These are phyloP conservation scores for Irpex sp. DNA, from an alignment of 1,284 basidiomycete species.

Conservation along the genomic window DNA sequence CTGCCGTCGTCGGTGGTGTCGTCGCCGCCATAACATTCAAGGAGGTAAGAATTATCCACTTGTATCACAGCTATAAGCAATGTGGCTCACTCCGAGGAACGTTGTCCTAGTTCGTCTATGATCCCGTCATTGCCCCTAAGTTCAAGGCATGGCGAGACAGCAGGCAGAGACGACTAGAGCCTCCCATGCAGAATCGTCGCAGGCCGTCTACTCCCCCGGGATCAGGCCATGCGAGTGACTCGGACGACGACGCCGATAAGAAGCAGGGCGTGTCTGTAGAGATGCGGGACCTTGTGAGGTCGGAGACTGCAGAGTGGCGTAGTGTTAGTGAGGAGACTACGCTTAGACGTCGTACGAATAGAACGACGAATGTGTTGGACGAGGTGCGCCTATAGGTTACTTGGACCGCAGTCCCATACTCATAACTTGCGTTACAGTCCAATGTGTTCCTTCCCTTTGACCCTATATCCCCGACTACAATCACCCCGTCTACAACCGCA, in stretches of 20 bases:
- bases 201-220: not conserved
- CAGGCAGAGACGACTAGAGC: constrained; percentile 15
- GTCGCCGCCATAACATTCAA: constrained; percentile 27
- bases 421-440: constrained; percentile 25
- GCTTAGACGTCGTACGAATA: constrained; percentile 30
- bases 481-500: constrained; percentile 38
- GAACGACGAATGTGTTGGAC: constrained; percentile 29
- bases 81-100: not conserved
- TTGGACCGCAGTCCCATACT: too few species aligned
- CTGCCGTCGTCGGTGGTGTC: constrained; percentile 19
- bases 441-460: constrained; percentile 38
- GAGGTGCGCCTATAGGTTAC: constrained; percentile 33
- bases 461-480: constrained; percentile 43
- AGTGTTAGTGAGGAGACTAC: constrained; percentile 28
- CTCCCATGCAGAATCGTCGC: not conserved
- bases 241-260: constrained; percentile 12
- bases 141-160: constrained; percentile 47
- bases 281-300: constrained; percentile 42
- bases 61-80: not conserved
- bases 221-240: constrained; percentile 8
- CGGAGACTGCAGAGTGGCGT: constrained; percentile 52
- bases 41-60: constrained; percentile 19
- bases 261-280: constrained; percentile 29
- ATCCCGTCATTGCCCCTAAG: constrained; percentile 54
- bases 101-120: constrained; percentile 47